Evolutionary conservation across 2,329 filamentous ascomycete genomes (phyloP).

Genomic region (Neofusicoccum sp.): DNA sequence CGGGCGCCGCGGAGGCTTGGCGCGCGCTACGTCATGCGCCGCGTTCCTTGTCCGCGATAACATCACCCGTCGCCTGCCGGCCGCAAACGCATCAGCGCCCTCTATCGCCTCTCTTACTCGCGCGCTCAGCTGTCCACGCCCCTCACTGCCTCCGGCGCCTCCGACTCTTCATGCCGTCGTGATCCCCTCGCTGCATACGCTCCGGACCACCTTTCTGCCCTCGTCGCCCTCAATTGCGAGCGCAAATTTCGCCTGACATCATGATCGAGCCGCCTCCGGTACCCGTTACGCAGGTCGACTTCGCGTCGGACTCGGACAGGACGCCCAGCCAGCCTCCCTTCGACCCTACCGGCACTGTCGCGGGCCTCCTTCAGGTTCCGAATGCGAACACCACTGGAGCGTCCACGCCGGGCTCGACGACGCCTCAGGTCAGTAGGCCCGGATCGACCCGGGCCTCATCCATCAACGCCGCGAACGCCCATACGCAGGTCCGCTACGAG

Average conservation of each 20-base stretch:
- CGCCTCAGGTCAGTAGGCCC: constrained; percentile 9
- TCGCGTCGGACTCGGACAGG: neutral
- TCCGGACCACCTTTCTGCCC: neutral
- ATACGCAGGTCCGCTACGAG: constrained; percentile 41
- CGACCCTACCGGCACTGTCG: constrained; percentile 13
- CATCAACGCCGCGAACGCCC: constrained; percentile 35
- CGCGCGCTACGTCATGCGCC: constrained; percentile 13
- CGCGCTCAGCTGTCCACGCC: neutral
- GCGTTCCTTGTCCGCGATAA: constrained; percentile 13
- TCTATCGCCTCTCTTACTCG: neutral
- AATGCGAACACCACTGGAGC: neutral
- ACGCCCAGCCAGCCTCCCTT: constrained; percentile 6
- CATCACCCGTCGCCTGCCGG: constrained; percentile 10
- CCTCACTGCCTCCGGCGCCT: neutral
- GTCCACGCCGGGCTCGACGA: neutral
- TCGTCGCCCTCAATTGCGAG: neutral
- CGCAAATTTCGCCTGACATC: neutral
- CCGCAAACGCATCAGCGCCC: neutral
- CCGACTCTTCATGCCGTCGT: constrained; percentile 7
- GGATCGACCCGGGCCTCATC: constrained; percentile 27
- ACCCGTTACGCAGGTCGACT: constrained; percentile 16
- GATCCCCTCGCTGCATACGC: neutral
- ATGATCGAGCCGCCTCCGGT: neutral
- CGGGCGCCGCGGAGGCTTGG: constrained; percentile 8
- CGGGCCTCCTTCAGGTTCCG: constrained; percentile 6